phyloP scores from a whole-genome alignment of 2,329 filamentous ascomycete species.

The Fusarium nanum region DNA sequence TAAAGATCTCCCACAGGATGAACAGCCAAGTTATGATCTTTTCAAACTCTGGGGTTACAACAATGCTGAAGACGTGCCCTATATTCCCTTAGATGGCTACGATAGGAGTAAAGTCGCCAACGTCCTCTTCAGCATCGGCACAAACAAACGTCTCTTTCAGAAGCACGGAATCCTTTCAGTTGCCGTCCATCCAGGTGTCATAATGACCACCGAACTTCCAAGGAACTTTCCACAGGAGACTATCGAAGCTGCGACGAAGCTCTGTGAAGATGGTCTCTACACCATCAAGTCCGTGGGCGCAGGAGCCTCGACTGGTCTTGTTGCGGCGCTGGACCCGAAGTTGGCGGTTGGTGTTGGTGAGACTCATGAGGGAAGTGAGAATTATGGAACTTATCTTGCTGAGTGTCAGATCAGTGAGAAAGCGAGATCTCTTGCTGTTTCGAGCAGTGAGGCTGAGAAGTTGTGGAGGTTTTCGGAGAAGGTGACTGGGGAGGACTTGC shows the following conservation, averaged over 20 bases:
- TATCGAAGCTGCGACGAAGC: background rate
- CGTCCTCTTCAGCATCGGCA: slow-evolving; percentile 7
- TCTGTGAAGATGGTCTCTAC: background rate
- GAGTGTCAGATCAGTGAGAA: background rate
- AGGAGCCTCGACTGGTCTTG: slow-evolving; percentile 14
- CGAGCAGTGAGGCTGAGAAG: slow-evolving; percentile 9
- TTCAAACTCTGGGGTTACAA: slow-evolving; percentile 16
- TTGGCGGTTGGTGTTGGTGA: background rate
- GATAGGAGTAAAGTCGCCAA: slow-evolving; percentile 20
- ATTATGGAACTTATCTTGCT: slow-evolving; percentile 1
- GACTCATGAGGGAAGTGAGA: background rate
- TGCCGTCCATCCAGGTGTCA: slow-evolving; percentile 6
- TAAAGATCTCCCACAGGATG: slow-evolving; percentile 3
- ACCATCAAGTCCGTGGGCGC: background rate
- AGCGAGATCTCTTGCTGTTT: slow-evolving; percentile 4
- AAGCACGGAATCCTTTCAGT: slow-evolving; percentile 2
- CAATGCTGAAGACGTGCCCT: background rate
- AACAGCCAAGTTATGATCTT: background rate
- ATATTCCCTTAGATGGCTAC: background rate
- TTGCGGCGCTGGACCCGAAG: slow-evolving; percentile 5
- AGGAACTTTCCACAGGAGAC: background rate
- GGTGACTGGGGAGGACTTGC: background rate
- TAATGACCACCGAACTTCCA: background rate
- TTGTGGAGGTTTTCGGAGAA: slow-evolving; percentile 18
- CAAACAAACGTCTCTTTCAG: slow-evolving; percentile 6